Conservation (phyloP, 805 yeast genomes). For the Lipomyces lipofer region DNA sequence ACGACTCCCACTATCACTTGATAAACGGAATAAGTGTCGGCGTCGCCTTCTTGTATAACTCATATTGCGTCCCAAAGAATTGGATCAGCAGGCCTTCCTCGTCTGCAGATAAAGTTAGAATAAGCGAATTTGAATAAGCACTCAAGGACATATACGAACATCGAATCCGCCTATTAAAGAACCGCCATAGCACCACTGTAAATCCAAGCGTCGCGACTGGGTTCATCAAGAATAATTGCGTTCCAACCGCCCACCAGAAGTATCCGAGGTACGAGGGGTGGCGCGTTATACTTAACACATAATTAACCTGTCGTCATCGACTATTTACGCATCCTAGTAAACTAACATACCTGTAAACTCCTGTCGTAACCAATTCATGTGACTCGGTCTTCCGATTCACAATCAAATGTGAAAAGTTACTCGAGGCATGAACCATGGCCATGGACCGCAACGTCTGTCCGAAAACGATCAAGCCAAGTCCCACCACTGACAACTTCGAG, state of each 20-base stretch:
- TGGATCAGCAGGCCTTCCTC: conserved; percentile 67
- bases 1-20: no score
- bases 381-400: conserved; percentile 52
- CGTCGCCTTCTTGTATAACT: conserved; percentile 50
- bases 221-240: conserved; percentile 71
- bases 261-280: conserved; percentile 94
- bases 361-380: conserved; percentile 71
- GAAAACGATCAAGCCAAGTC: conserved; percentile 48
- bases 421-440: conserved; percentile 88
- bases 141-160: conserved; percentile 34
- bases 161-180: conserved; percentile 66
- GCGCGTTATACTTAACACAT: conserved; percentile 44
- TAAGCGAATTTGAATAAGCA: neutral
- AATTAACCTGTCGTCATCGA: neutral
- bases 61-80: conserved; percentile 74
- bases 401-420: conserved; percentile 80
- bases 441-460: conserved; percentile 72
- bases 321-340: neutral
- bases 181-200: conserved; percentile 57
- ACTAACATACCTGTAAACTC: conserved; percentile 56
- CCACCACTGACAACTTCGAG: conserved; percentile 42
- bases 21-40: conserved; percentile 69
- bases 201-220: conserved; percentile 60
- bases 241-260: conserved; percentile 90
- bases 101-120: conserved; percentile 21